Conservation (phyloP, 2,329 filamentous ascomycete species). For the Claviceps sp. region DNA sequence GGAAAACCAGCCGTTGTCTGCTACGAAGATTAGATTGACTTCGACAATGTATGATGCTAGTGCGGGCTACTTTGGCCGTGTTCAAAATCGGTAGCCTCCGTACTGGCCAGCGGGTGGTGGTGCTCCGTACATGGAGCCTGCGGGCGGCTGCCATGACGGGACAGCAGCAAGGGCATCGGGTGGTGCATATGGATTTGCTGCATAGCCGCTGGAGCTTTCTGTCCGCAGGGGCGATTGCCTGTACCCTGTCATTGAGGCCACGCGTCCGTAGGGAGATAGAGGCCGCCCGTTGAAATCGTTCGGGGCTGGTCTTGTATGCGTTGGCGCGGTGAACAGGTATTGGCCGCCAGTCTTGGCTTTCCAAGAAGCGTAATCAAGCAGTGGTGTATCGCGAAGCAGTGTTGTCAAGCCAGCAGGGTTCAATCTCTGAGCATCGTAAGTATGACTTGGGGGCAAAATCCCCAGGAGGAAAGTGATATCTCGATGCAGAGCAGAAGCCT, state of each 20-base stretch:
- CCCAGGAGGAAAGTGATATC: conserved; percentile 52
- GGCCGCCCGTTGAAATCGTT: conserved; percentile 31
- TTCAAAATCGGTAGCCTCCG: conserved; percentile 22
- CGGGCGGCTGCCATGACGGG: conserved; percentile 16
- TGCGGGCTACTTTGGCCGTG: neutral
- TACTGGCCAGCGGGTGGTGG: conserved; percentile 21
- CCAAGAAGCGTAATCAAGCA: conserved; percentile 49
- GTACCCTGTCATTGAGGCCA: conserved; percentile 29
- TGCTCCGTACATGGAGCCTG: conserved; percentile 17
- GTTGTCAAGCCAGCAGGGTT: conserved; percentile 58
- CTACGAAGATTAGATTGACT: neutral
- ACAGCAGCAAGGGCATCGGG: conserved; percentile 14
- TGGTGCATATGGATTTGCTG: conserved; percentile 17
- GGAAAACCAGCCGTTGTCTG: conserved; percentile 1
- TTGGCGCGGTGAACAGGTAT: conserved; percentile 19
- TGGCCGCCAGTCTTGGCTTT: conserved; percentile 29
- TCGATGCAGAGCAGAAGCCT: conserved; percentile 57
- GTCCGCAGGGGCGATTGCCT: conserved; percentile 39
- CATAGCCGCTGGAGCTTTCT: conserved; percentile 20
- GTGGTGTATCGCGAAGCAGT: conserved; percentile 52
- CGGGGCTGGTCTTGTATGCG: conserved; percentile 28
- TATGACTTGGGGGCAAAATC: conserved; percentile 59
- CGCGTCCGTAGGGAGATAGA: conserved; percentile 33
- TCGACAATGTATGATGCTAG: neutral
- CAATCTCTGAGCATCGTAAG: conserved; percentile 60